These are phyloP conservation scores for Leccinum arenicola DNA, from an alignment of 768 basidiomycete species.

Conservation along the genomic window DNA sequence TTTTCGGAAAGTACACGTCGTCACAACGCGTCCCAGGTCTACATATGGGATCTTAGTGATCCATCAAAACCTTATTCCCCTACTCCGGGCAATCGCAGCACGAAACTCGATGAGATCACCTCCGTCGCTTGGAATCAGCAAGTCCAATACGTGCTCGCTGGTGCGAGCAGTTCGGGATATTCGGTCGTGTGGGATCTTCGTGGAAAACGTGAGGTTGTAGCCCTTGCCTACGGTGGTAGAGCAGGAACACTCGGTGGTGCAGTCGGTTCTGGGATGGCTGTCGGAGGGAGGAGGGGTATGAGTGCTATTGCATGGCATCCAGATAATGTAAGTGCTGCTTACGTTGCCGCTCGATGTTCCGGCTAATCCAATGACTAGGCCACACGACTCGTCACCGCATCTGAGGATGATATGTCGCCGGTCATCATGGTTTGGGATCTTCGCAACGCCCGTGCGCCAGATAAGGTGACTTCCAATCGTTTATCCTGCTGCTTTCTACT, in stretches of 20 bases:
- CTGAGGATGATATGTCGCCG: constrained; percentile 93
- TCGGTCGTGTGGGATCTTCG: constrained; percentile 98
- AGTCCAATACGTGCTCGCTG: constrained; percentile 90
- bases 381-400: constrained; percentile 92
- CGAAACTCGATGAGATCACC: constrained; percentile 92
- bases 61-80: constrained; percentile 87
- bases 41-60: constrained; percentile 94
- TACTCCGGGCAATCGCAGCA: constrained; percentile 73
- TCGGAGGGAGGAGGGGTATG: constrained; percentile 88
- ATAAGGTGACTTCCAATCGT: constrained; percentile 59
- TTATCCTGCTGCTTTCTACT: background rate
- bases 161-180: constrained; percentile 89
- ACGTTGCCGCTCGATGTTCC: background rate
- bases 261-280: constrained; percentile 57
- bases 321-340: constrained; percentile 66
- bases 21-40: constrained; percentile 56
- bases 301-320: constrained; percentile 99
- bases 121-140: constrained; percentile 95
- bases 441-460: constrained; percentile 93
- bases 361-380: constrained; percentile 53
- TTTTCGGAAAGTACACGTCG: constrained; percentile 6
- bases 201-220: constrained; percentile 90
- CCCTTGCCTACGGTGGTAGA: constrained; percentile 84
- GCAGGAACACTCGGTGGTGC: constrained; percentile 71
- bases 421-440: constrained; percentile 99